Conservation (phyloP, 305 asterid genomes). For the Euphrasia arctica region DNA sequence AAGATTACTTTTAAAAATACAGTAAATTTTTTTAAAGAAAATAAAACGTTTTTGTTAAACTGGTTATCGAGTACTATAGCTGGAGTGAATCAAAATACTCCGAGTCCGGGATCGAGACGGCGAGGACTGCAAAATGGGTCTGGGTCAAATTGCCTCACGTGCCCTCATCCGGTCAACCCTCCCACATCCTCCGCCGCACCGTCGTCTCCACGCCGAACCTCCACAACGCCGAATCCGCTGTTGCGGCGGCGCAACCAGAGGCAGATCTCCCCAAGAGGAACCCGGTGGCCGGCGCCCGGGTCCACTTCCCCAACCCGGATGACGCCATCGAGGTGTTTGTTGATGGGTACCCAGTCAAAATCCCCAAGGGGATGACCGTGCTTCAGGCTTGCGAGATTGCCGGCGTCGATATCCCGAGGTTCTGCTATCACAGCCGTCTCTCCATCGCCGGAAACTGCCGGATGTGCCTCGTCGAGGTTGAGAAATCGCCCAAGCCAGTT, state of each 20-base stretch:
- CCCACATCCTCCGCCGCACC: slow-evolving; percentile 45
- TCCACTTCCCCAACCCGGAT: slow-evolving; percentile 69
- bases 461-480: slow-evolving; percentile 89
- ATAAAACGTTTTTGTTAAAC: too few relatives aligned
- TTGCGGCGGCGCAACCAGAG: slow-evolving; percentile 47
- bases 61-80: too few relatives aligned
- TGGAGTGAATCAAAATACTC: neutral
- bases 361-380: slow-evolving; percentile 84
- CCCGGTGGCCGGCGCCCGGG: slow-evolving; percentile 65
- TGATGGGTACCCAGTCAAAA: slow-evolving; percentile 72
- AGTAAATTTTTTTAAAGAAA: too few relatives aligned
- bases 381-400: slow-evolving; percentile 88
- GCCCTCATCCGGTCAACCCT: slow-evolving; percentile 50
- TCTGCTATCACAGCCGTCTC: slow-evolving; percentile 68
- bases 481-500: slow-evolving; percentile 84
- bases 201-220: slow-evolving; percentile 67
- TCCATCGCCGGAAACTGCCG: slow-evolving; percentile 89
- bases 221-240: slow-evolving; percentile 48
- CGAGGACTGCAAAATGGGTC: slow-evolving; percentile 41
- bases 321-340: slow-evolving; percentile 81
- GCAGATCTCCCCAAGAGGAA: slow-evolving; percentile 52
- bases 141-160: slow-evolving; percentile 57
- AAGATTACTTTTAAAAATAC: too few relatives aligned
- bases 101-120: neutral
- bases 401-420: slow-evolving; percentile 81